A percentile compares a stretch with the other conserved stretches of the same genome.
phyloP scores from a whole-genome alignment of 176 grass and related monocot species.

The Aegilops tauschii region DNA sequence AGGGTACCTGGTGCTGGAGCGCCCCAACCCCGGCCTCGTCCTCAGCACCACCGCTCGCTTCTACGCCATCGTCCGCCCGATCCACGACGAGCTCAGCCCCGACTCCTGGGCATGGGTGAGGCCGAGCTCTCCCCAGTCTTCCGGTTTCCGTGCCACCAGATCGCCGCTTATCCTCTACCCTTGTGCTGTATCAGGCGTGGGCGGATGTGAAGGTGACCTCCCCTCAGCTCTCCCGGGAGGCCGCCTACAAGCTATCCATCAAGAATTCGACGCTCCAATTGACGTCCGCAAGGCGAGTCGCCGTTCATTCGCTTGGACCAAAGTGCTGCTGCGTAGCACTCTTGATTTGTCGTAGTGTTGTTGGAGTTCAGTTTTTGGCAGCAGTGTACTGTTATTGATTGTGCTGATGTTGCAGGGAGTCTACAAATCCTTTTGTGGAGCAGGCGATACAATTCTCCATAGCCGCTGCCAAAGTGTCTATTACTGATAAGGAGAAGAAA shows the following conservation, averaged over 20 bases:
- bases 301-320: neutral
- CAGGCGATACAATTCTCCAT: constrained; percentile 80
- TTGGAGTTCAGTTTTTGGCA: neutral
- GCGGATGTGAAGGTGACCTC: constrained; percentile 87
- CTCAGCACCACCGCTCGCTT: constrained; percentile 87
- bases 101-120: constrained; percentile 84
- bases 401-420: constrained; percentile 38
- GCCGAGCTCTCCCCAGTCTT: neutral
- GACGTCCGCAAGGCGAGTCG: constrained; percentile 62
- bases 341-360: neutral
- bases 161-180: neutral
- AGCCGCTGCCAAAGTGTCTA: constrained; percentile 57
- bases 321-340: neutral
- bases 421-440: constrained; percentile 84
- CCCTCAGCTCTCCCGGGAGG: constrained; percentile 72
- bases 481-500: constrained; percentile 54
- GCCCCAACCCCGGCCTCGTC: constrained; percentile 82
- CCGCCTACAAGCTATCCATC: constrained; percentile 75
- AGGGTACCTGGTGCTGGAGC: constrained; percentile 88
- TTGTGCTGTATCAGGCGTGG: constrained; percentile 57
- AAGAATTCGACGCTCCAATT: constrained; percentile 64
- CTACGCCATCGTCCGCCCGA: constrained; percentile 71
- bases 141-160: neutral
- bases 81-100: constrained; percentile 57
- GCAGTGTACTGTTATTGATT: constrained; percentile 1